phyloP scores from a whole-genome alignment of 139 green algal species.

The Coccomyxa sp. region DNA sequence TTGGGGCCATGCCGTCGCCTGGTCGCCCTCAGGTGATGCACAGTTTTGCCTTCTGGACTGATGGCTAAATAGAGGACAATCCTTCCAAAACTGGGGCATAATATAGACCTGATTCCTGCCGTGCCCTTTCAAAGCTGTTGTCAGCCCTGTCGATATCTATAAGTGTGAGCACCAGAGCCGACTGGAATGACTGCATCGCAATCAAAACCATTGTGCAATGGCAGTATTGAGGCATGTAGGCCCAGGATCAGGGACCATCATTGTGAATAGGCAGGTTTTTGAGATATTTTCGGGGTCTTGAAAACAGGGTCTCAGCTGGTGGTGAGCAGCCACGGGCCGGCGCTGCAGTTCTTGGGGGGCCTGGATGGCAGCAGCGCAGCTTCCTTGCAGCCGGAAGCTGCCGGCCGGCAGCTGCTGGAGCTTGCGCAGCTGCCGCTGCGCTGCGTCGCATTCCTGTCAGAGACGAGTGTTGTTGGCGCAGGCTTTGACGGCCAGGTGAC shows the following conservation, averaged over 20 bases:
- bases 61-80: neutral
- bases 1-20: conserved; percentile 24
- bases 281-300: neutral
- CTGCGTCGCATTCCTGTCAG: neutral
- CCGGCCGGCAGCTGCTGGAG: neutral
- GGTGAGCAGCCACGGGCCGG: neutral
- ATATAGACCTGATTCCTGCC: neutral
- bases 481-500: conserved; percentile 2
- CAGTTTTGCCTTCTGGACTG: neutral
- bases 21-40: conserved; percentile 20
- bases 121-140: neutral
- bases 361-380: neutral
- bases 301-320: neutral
- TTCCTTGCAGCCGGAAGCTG: neutral
- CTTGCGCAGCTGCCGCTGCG: neutral
- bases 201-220: neutral
- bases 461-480: neutral
- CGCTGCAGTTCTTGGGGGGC: neutral
- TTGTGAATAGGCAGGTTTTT: neutral
- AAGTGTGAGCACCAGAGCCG: neutral
- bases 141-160: neutral
- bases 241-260: neutral
- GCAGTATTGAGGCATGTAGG: neutral
- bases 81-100: neutral
- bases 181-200: neutral